Conservation (phyloP, 2,329 filamentous ascomycete species). For the Cercospora nicotianae region DNA sequence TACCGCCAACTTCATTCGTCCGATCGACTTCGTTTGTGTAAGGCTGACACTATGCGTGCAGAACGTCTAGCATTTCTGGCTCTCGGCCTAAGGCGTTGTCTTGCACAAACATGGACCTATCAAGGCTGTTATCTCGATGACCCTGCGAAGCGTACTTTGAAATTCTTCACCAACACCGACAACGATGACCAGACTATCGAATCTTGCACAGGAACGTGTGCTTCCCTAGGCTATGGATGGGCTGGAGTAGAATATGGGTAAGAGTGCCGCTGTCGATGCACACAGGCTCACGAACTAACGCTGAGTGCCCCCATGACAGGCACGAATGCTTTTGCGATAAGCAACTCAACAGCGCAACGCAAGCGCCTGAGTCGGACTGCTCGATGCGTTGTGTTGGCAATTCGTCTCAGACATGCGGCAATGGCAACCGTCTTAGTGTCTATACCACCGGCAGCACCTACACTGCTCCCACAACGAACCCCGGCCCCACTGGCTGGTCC, state of each 20-base stretch:
- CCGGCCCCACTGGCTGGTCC: constrained; percentile 13
- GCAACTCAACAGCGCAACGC: constrained; percentile 7
- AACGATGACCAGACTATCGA: constrained; percentile 12
- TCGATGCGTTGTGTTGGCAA: constrained; percentile 22
- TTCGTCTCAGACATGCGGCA: constrained; percentile 20
- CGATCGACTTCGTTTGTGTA: not conserved
- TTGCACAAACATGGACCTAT: constrained; percentile 15
- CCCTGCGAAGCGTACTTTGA: constrained; percentile 12
- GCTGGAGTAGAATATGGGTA: constrained; percentile 15
- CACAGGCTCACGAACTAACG: not conserved
- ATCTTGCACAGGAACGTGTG: constrained; percentile 15
- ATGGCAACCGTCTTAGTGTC: constrained; percentile 20
- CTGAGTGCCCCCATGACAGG: not conserved
- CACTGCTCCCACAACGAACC: constrained; percentile 20
- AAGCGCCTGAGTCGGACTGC: constrained; percentile 18
- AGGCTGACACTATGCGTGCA: constrained; percentile 10
- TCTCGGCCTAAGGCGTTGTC: not conserved
- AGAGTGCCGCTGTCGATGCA: not conserved
- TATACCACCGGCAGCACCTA: constrained; percentile 17
- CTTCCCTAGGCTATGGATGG: constrained; percentile 12
- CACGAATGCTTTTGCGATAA: constrained; percentile 16
- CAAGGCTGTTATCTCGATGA: constrained; percentile 19
- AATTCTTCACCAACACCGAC: not conserved
- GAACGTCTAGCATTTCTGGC: not conserved
- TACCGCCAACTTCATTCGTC: not conserved